Evolutionary conservation across 2,329 filamentous ascomycete genomes (phyloP), one percentile per base, ranked within the genome.

Genomic region (Sclerotinia spermophila): DNA sequence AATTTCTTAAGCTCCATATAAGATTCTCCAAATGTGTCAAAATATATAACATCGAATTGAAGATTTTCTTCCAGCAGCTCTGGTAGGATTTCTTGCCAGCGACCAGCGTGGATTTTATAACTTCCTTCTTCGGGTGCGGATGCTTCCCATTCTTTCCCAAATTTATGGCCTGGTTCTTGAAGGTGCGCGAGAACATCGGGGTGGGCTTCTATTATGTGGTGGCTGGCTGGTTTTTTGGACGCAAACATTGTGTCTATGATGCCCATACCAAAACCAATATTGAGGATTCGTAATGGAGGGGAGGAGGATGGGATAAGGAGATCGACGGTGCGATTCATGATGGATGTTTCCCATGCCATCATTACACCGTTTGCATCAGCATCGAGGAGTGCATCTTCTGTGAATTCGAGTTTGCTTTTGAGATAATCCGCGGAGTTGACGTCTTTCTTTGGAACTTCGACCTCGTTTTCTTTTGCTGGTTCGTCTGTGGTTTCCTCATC

Each of bases 1-100:
- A 98, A 97, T 72, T 89, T 85, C 61, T 91, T 90, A 40, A 98
- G 87, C 79, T 95, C 92, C 2, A 85, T 84, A 81, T 98, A 99
- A 74, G 96, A 92, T 82, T 99, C 96, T 10, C 94, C 96, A 80
- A 98, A 98, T 0, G 96, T 99, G 79, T 99, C 96, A 78, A 97
- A 98, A 83, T 98, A 99, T 75, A 99, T 93, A 40, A 91, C 92
- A 78, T 97, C 92, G 78, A 95, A 94, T 19, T 89, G 82, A 76
- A 91, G 86, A 15, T 91, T 91, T 55, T 88, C 82, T 71, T 88
- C 86, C 1, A 95, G 82, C 11, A 97, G 83, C 66, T 83, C 82
- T 0, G 90, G 91, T 24, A 94, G 83, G 0, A 96, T 82, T 71
- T 96, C 92, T 80, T 97, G 94, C 94, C 94, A 97, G 74, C 85